Evolutionary conservation across 257 asterid species (phyloP).

Genomic region (Fraxinus anomala): DNA sequence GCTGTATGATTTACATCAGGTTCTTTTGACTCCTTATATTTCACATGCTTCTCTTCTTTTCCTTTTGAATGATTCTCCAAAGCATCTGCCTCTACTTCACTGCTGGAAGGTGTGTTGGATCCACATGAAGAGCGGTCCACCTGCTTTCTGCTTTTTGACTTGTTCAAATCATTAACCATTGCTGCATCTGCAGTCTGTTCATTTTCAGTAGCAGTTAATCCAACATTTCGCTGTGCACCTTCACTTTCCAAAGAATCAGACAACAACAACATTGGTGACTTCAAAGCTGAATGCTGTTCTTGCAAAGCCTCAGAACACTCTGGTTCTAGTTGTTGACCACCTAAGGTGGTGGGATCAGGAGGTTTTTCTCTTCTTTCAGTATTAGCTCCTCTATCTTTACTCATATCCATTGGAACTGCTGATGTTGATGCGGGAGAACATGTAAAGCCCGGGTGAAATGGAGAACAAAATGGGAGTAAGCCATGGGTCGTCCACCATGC

Average conservation of each 20-base stretch:
- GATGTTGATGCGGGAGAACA: slow-evolving; percentile 55
- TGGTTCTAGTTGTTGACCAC: slow-evolving; percentile 46
- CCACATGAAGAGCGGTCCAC: slow-evolving; percentile 98
- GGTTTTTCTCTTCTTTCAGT: slow-evolving; percentile 44
- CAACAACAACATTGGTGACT: slow-evolving; percentile 44
- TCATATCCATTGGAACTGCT: slow-evolving; percentile 44
- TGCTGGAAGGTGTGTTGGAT: slow-evolving; percentile 95
- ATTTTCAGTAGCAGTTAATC: slow-evolving; percentile 37
- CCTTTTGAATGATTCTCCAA: slow-evolving; percentile 54
- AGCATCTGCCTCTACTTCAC: slow-evolving; percentile 84
- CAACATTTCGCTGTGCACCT: slow-evolving; percentile 46
- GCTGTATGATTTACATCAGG: slow-evolving; percentile 41
- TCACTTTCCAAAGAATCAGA: slow-evolving; percentile 72
- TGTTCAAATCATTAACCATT: slow-evolving; percentile 50
- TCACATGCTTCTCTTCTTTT: slow-evolving; percentile 50
- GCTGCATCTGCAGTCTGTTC: slow-evolving; percentile 40
- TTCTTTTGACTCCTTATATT: slow-evolving; percentile 49
- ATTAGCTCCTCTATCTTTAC: slow-evolving; percentile 41
- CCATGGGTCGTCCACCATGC: slow-evolving; percentile 99
- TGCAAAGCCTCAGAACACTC: slow-evolving; percentile 60
- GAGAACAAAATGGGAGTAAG: slow-evolving; percentile 82
- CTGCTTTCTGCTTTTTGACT: slow-evolving; percentile 59
- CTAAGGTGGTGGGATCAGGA: slow-evolving; percentile 41
- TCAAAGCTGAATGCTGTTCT: slow-evolving; percentile 51
- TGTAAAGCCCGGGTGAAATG: slow-evolving; percentile 63